A percentile compares a stretch with the other conserved stretches of the same genome.
phyloP scores from a whole-genome alignment of 768 basidiomycete species.

The Tricholoma furcatifolium region DNA sequence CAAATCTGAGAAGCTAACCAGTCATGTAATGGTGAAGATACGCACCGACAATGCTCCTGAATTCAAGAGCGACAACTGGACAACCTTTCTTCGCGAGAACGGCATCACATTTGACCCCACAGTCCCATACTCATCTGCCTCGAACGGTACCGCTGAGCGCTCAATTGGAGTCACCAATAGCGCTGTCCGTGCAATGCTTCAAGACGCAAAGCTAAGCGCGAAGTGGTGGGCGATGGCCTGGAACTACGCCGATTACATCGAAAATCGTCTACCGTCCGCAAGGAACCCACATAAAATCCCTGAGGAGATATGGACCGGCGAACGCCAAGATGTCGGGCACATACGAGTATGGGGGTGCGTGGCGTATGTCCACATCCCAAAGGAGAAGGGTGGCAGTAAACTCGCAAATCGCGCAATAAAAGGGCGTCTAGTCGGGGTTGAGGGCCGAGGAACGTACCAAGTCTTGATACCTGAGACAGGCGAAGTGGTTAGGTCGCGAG shows the following conservation, averaged over 20 bases:
- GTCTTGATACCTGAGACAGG: slow-evolving; percentile 15
- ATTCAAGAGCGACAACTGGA: no score
- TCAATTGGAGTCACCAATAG: background rate
- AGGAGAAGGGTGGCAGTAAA: slow-evolving; percentile 11
- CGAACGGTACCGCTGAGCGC: background rate
- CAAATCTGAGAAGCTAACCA: background rate
- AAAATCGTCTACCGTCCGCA: slow-evolving; percentile 10
- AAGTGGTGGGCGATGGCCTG: slow-evolving; percentile 9
- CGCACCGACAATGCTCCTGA: background rate
- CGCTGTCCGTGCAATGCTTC: background rate
- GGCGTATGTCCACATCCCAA: slow-evolving; percentile 12
- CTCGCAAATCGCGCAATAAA: background rate
- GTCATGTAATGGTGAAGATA: background rate
- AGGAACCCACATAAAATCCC: slow-evolving; percentile 2
- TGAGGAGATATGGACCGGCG: slow-evolving; percentile 14
- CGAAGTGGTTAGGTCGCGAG: background rate
- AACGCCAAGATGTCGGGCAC: no score
- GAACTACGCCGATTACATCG: background rate
- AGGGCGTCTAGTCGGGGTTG: slow-evolving; percentile 9
- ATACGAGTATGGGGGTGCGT: no score
- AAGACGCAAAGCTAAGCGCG: background rate
- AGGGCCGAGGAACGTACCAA: slow-evolving; percentile 10
- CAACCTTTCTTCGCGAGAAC: background rate
- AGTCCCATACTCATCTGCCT: background rate
- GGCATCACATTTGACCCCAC: background rate